A percentile compares a stretch with the other conserved stretches of the same genome.
These are phyloP conservation scores for Kazachstania kunashirensis DNA, from an alignment of 805 yeast species.

Conservation along the genomic window DNA sequence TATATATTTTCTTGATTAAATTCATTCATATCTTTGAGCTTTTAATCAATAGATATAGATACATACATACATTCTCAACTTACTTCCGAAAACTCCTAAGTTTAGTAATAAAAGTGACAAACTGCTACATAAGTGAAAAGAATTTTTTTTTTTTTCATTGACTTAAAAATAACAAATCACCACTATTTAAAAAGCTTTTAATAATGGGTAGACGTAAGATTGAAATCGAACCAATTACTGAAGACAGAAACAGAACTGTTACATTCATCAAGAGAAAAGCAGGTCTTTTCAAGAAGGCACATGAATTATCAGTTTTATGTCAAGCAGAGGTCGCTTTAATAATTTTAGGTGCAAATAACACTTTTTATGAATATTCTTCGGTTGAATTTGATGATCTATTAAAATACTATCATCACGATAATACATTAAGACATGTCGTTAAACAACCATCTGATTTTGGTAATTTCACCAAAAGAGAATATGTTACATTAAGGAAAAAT, in stretches of 20 bases:
- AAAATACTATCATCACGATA: conserved; percentile 29
- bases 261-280: conserved; percentile 93
- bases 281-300: conserved; percentile 69
- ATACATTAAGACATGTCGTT: conserved; percentile 6
- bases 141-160: no score
- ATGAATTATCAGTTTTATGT: conserved; percentile 69
- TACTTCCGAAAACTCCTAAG: no score
- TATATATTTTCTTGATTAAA: no score
- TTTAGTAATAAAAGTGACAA: no score
- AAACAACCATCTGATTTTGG: conserved; percentile 53
- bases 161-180: no score
- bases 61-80: no score
- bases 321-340: conserved; percentile 89
- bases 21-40: no score
- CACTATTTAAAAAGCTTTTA: no score
- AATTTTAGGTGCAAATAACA: conserved; percentile 73
- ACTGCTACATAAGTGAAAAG: no score
- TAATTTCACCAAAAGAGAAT: conserved; percentile 35
- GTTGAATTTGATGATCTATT: conserved; percentile 49
- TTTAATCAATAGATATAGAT: no score
- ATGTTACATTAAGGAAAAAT: conserved; percentile 4
- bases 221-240: conserved; percentile 80
- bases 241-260: conserved; percentile 59
- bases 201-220: conserved; percentile 94
- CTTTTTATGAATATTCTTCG: conserved; percentile 76